Evolutionary conservation across 345 rosid genomes (phyloP), one percentile per base, ranked within the genome.

Genomic region (Linum trigynum): DNA sequence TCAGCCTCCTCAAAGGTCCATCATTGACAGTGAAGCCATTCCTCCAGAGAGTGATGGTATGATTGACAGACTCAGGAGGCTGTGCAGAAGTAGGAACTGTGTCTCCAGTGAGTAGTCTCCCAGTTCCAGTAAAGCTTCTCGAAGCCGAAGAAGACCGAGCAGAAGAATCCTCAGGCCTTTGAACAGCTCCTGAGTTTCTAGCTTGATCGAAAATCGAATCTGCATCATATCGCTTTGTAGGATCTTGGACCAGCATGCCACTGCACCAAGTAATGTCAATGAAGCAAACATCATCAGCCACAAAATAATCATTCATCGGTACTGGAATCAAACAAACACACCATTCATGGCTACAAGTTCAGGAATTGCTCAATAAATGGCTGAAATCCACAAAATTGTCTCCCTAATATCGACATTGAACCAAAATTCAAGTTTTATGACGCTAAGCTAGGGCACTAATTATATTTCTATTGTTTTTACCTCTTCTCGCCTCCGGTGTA

Each of bases 221-320:
- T 57, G 82, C 91, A 39, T 86, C 84, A 55, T 80, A 79, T 0
- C 66, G 65, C 68, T 78, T 85, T 50, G 76, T 77, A 74, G 94
- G 97, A 79, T 88, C 98, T 76, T 86, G 91, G 42, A 89, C 91
- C 72, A 86, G 80, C 95, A 92, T 90, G 53, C 98, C 97, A 76
- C 98, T 92, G 79, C 68, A 65, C 65, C 66, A 7, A 61, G 50
- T 1, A 65, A 10, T 9, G 39, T 11, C 39, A 66, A 62, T 12
- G 15, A 41, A 3, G 1, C 3, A 48, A 48, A 48, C 14, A 48
- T 48, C 12, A 48, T 48, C 53, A 48, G 53, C 53, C 53, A 48
- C 9, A 48, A 12, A 48, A 48, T 23, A 23, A 23, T 23, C 32
- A 23, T 23, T 23, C 32, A 23, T 23, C 32, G 32, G 32, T 23